Base-by-base conservation (phyloP, 371 early-diverging fungal species). In the Zychaea mexicana region DNA sequence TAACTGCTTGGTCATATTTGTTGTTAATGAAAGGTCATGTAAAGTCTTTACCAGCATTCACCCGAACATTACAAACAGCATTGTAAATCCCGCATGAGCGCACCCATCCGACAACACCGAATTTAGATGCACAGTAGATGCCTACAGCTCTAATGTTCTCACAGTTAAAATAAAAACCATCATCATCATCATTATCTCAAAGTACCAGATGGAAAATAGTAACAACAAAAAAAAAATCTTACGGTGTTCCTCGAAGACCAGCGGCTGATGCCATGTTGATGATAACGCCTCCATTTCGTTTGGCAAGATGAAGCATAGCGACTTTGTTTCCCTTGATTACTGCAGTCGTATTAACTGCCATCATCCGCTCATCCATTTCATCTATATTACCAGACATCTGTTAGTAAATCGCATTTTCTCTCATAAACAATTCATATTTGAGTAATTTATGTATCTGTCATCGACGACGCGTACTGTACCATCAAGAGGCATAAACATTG, bases 261-360 rank as follows among this genome's bases (percentile, higher is more conserved):
- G 74, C 74, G 3, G 68, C 60, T 17, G 76, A 76, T 21, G 81
- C 76, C 17, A 69, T 61, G 32, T 73, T 79, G 24, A 86, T 79
- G 60, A 87, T 85, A 2, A 73, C 73, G 22, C 76, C 79, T 22
- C 82, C 76, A 12, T 74, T 74, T 19, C 73, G 63, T 24, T 73
- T 74, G 7, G 71, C 66, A 63, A 79, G 64, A 64, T 74, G 70
- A 31, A 77, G 63, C 15, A 73, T 45, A 33, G 77, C 78, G 1
- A 79, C 77, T 57, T 77, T 77, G 17, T 67, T 76, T 2, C 77
- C 75, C 49, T 88, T 78, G 52, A 93, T 80, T 4, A 92, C 88
- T 24, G 88, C 84, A 4, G 73, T 82, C 4, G 90, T 65, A 72
- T 93, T 91, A 61, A 92, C 77, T 61, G 88, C 82, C 12, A 93